Evolutionary conservation across 1,284 basidiomycete species (phyloP).

Genomic region (Irpex sp.): DNA sequence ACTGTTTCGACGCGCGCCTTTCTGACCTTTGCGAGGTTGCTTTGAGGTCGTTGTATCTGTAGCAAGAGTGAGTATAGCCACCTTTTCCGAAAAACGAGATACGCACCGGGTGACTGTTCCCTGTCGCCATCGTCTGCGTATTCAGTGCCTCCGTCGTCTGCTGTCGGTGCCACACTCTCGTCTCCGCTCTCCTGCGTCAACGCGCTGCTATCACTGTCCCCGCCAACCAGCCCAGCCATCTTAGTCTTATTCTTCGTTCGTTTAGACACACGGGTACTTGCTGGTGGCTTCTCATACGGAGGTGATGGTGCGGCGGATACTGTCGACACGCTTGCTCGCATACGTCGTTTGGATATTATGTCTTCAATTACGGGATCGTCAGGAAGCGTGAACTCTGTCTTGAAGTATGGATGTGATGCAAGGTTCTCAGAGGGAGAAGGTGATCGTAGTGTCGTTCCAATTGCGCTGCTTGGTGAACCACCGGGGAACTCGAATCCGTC

Average conservation of each 20-base stretch:
- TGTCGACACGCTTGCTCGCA: constrained; percentile 52
- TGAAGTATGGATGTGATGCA: constrained; percentile 63
- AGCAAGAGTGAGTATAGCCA: neutral
- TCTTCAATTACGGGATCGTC: constrained; percentile 53
- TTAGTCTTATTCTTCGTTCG: constrained; percentile 26
- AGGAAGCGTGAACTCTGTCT: constrained; percentile 63
- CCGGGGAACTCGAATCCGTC: constrained; percentile 55
- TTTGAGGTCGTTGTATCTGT: constrained; percentile 9
- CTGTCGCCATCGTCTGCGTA: constrained; percentile 60
- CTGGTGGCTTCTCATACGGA: constrained; percentile 20
- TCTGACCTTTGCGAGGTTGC: constrained; percentile 5
- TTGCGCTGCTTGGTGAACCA: constrained; percentile 41
- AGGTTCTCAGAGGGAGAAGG: constrained; percentile 68
- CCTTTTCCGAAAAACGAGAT: neutral
- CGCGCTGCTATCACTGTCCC: constrained; percentile 78
- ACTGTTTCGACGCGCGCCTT: constrained; percentile 6
- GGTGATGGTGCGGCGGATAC: constrained; percentile 52
- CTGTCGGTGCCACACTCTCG: constrained; percentile 52
- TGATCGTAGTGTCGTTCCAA: constrained; percentile 49
- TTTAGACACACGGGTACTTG: constrained; percentile 31
- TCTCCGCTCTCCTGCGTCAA: constrained; percentile 77
- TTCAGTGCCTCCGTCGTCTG: constrained; percentile 61
- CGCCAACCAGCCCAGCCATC: constrained; percentile 65
- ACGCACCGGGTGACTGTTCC: constrained; percentile 45
- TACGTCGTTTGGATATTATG: constrained; percentile 57